Evolutionary conservation across 306 rosid genomes (phyloP).

Genomic region (Gastrolobium bilobum): DNA sequence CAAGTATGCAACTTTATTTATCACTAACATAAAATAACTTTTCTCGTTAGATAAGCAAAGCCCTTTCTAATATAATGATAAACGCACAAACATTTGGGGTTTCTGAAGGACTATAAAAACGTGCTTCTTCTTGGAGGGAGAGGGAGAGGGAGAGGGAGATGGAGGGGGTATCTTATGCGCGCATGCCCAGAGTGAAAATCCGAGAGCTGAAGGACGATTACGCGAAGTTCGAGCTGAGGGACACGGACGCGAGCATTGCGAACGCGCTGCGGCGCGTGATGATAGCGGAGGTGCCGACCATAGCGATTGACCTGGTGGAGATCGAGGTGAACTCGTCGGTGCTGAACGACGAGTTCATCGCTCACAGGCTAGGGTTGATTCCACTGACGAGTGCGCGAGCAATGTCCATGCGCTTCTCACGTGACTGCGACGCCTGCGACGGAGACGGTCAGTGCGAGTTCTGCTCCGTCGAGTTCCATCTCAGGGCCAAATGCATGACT

Average conservation of each 20-base stretch:
- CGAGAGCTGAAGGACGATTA: constrained; percentile 85
- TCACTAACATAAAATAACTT: too few species aligned
- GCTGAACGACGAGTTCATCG: constrained; percentile 94
- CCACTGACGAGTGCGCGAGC: constrained; percentile 92
- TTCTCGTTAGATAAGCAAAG: too few species aligned
- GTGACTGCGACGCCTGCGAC: constrained; percentile 98
- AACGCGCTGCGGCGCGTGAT: constrained; percentile 97
- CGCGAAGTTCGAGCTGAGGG: constrained; percentile 84
- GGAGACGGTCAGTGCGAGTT: constrained; percentile 98
- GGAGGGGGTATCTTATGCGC: constrained; percentile 86
- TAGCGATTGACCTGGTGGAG: constrained; percentile 94
- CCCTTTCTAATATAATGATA: too few species aligned
- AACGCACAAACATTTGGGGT: too few species aligned
- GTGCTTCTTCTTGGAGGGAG: not conserved
- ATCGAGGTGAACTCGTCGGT: constrained; percentile 96
- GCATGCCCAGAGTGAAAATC: constrained; percentile 86
- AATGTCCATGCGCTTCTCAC: constrained; percentile 98
- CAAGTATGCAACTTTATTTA: too few species aligned
- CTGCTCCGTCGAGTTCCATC: constrained; percentile 98
- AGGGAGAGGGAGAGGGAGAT: not conserved
- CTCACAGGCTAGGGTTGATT: constrained; percentile 93
- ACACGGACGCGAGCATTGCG: constrained; percentile 89
- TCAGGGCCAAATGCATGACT: constrained; percentile 76
- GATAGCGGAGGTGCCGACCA: constrained; percentile 94
- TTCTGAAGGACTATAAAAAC: too few species aligned